phyloP scores from a whole-genome alignment of 805 yeast genomes.

The Kluyveromyces starmeri region DNA sequence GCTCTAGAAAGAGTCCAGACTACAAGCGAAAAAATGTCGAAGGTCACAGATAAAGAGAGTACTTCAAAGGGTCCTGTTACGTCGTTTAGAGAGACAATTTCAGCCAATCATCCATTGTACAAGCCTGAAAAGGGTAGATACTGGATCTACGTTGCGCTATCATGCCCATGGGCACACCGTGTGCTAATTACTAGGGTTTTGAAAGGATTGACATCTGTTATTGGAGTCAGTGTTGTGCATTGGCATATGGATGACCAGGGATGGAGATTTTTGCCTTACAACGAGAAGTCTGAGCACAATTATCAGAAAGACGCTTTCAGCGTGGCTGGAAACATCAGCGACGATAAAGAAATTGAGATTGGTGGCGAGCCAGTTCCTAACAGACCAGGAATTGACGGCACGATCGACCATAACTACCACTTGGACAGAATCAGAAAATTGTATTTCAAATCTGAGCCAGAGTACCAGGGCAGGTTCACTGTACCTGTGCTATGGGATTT shows the following conservation, averaged over 20 bases:
- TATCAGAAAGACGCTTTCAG: slow-evolving; percentile 10
- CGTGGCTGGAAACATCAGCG: slow-evolving; percentile 9
- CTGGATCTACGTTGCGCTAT: slow-evolving; percentile 76
- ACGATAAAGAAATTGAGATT: slow-evolving; percentile 7
- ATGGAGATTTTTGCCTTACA: slow-evolving; percentile 64
- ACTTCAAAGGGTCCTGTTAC: slow-evolving; percentile 46
- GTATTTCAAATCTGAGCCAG: slow-evolving; percentile 66
- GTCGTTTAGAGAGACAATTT: slow-evolving; percentile 57
- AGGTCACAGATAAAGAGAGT: slow-evolving; percentile 32
- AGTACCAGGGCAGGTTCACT: slow-evolving; percentile 75
- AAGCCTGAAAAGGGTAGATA: slow-evolving; percentile 74
- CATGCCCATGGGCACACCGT: slow-evolving; percentile 96
- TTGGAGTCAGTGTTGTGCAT: slow-evolving; percentile 72
- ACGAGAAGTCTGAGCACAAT: slow-evolving; percentile 7
- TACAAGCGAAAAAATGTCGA: too few relatives aligned
- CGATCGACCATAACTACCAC: slow-evolving; percentile 54
- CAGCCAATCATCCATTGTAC: slow-evolving; percentile 51
- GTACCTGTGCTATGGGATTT: slow-evolving; percentile 94
- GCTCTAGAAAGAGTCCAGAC: too few relatives aligned
- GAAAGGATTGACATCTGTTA: slow-evolving; percentile 58
- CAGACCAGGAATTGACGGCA: slow-evolving; percentile 28
- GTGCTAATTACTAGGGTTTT: slow-evolving; percentile 62
- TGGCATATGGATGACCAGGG: slow-evolving; percentile 86
- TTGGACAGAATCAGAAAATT: slow-evolving; percentile 55
- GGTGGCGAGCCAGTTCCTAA: slow-evolving; percentile 14